Percentiles rank a stretch among this genome's conserved stretches.
Conservation (phyloP, 805 yeast genomes). For the Spathaspora girioi region DNA sequence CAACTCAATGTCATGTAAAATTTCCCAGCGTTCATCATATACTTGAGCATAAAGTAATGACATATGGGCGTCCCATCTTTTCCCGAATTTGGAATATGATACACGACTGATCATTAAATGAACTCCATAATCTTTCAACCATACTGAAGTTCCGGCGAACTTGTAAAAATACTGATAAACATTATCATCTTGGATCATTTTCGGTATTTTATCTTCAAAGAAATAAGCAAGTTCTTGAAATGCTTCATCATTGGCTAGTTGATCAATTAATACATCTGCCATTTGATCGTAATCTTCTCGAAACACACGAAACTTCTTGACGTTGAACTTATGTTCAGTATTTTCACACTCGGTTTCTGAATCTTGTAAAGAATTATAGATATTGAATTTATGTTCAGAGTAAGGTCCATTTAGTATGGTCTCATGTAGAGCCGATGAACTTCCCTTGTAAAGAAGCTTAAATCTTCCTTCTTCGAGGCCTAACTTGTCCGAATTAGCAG, state of each 20-base stretch:
- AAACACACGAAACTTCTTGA: not conserved
- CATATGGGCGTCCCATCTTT: slow-evolving; percentile 20
- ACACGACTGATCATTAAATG: slow-evolving; percentile 30
- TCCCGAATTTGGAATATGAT: slow-evolving; percentile 18
- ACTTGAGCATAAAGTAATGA: slow-evolving; percentile 22
- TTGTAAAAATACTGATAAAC: slow-evolving; percentile 23
- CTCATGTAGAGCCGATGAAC: not conserved
- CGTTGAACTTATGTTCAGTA: no score
- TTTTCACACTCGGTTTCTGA: not conserved
- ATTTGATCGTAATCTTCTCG: slow-evolving; percentile 6
- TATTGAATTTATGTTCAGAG: not conserved
- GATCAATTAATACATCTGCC: slow-evolving; percentile 1
- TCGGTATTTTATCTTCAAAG: slow-evolving; percentile 6
- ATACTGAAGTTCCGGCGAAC: slow-evolving; percentile 31
- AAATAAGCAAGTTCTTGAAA: slow-evolving; percentile 1
- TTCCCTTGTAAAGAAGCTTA: slow-evolving; percentile 20
- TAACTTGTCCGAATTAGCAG: no score
- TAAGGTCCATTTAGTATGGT: not conserved
- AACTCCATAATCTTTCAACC: slow-evolving; percentile 27
- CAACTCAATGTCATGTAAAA: slow-evolving; percentile 17
- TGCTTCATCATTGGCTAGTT: slow-evolving; percentile 4
- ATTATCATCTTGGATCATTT: slow-evolving; percentile 7
- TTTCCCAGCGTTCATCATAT: slow-evolving; percentile 20
- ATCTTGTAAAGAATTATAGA: not conserved
- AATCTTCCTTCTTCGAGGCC: no score